Base-by-base conservation (phyloP, 1,284 basidiomycete genomes). In the Polyporus tsugae region DNA sequence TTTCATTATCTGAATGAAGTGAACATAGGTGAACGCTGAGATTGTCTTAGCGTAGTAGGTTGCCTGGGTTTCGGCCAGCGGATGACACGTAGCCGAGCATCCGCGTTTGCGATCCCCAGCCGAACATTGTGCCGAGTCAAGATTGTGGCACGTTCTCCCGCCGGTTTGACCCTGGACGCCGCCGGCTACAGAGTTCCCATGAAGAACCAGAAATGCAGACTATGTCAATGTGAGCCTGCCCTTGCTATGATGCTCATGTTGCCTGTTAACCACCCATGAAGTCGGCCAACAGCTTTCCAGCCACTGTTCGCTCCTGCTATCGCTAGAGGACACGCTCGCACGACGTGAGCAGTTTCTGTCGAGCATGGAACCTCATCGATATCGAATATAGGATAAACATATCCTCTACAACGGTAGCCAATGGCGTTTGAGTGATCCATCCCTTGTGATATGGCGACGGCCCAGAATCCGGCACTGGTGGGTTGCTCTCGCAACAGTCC, bases 261-360 rank as follows among this genome's bases (percentile, higher is more conserved):
- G 42, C 11, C 22, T 29, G 42, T 49, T 60, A 64, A 64, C 63
- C 57, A 64, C 63, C 42, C 7, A 15, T 22, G 6, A 36, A 19
- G 42, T 29, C 11, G 17, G 63, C 25, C 42, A 46, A 41, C 22
- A 29, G 22, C 15, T 36, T 25, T 13, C n/a, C 15, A 46, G 17
- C 67, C 64, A 17, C 64, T 63, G 46, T 63, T 69, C 67, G 57
- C 64, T 41, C 60, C 64, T 55, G 60, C 44, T 35, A n/a, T 29
- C 11, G 35, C 22, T 33, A 22, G 63, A 29, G 41, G n/a, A 53
- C 36, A 57, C 6, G 6, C 9, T 25, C 13, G 15, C 17, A 19
- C 13, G 19, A 36, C 35, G 11, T 22, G 22, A 22, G 38, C 38
- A 9, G 38, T 22, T 39, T n/a, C 22, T 15, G 11, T 25, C 22